A percentile compares a stretch with the other conserved stretches of the same genome.
Conservation (phyloP, 2,329 filamentous ascomycete genomes). For the Colletotrichum plurivorum region DNA sequence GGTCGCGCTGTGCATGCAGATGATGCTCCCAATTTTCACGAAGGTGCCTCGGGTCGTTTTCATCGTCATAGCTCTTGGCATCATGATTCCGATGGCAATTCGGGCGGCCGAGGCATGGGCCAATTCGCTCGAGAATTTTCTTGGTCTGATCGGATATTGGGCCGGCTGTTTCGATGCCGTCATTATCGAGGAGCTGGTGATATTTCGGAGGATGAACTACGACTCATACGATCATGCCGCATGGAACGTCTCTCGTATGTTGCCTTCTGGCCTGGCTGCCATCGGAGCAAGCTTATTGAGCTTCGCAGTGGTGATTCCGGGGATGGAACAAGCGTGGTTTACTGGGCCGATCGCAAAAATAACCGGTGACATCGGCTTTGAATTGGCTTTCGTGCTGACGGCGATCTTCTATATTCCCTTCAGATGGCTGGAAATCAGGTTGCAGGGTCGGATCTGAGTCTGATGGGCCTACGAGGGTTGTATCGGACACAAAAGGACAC, state of each 20-base stretch:
- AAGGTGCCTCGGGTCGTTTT: constrained; percentile 58
- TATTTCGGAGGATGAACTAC: constrained; percentile 59
- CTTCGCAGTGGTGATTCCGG: constrained; percentile 57
- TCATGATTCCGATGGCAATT: constrained; percentile 59
- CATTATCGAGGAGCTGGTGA: constrained; percentile 56
- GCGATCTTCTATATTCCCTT: constrained; percentile 58
- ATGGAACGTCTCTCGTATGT: constrained; percentile 59
- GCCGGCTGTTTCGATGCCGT: constrained; percentile 58
- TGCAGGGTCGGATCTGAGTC: constrained; percentile 46
- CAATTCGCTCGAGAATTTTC: constrained; percentile 58
- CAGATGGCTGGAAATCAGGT: constrained; percentile 52
- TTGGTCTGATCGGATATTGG: constrained; percentile 62
- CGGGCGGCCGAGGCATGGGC: constrained; percentile 56
- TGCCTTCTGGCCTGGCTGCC: constrained; percentile 60
- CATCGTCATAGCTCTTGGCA: constrained; percentile 53
- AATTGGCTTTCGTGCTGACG: constrained; percentile 58
- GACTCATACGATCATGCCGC: constrained; percentile 57
- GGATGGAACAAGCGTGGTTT: constrained; percentile 60
- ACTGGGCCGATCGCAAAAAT: constrained; percentile 57
- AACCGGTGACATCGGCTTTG: constrained; percentile 62
- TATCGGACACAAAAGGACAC: not conserved
- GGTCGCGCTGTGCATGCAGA: constrained; percentile 56
- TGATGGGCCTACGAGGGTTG: not conserved
- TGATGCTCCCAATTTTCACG: constrained; percentile 52
- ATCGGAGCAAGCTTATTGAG: constrained; percentile 59